Conservation (phyloP, 192 early-diverging fungal genomes). For the Piromyces sp. region DNA sequence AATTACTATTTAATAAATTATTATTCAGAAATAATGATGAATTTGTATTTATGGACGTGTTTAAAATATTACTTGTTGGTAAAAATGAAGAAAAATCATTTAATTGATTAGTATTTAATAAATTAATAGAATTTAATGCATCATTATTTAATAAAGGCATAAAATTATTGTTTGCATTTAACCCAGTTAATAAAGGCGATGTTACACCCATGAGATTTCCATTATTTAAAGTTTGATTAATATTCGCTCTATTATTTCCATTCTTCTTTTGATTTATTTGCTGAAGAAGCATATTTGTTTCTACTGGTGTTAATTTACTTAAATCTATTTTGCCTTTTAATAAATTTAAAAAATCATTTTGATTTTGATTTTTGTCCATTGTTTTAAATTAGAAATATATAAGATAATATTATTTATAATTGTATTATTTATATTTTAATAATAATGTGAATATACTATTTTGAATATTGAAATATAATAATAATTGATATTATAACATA, state of each 20-base stretch:
- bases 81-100: background rate
- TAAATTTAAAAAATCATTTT: background rate
- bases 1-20: background rate
- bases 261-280: background rate
- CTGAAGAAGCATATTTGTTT: background rate
- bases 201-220: background rate
- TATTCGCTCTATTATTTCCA: background rate
- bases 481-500: too few species aligned
- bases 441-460: too few species aligned
- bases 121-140: background rate
- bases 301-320: background rate
- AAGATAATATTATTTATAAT: too few species aligned
- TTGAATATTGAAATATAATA: too few species aligned
- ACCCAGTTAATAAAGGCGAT: background rate
- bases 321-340: background rate
- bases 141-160: background rate
- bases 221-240: background rate
- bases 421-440: too few species aligned
- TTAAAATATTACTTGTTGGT: background rate
- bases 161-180: background rate
- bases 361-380: background rate
- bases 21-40: background rate
- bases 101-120: background rate
- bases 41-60: background rate
- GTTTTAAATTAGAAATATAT: background rate